phyloP scores from a whole-genome alignment of 305 asterid species.

The Fraxinus dipetala region DNA sequence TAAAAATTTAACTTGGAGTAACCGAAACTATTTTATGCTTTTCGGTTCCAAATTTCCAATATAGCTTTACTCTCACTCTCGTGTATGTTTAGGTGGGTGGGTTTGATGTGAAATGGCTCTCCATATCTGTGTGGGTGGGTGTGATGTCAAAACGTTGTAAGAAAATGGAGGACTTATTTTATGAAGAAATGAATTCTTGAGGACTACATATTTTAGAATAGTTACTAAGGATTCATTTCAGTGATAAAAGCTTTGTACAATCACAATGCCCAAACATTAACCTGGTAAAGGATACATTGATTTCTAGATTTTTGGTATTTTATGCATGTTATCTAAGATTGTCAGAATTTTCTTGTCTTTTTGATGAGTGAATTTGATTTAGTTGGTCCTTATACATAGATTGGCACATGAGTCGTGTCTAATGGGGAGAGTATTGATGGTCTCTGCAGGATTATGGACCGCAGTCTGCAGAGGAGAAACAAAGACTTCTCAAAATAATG shows the following conservation, averaged over 20 bases:
- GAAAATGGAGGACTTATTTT: background rate
- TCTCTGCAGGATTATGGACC: conserved; percentile 86
- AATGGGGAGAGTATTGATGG: conserved; percentile 31
- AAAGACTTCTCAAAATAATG: conserved; percentile 86
- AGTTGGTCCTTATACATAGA: background rate
- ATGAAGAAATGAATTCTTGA: background rate
- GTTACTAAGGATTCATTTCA: background rate
- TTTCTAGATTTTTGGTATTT: background rate
- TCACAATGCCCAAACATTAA: conserved; percentile 3
- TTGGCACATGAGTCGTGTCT: conserved; percentile 24
- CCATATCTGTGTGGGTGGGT: background rate
- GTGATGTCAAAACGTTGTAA: conserved; percentile 10
- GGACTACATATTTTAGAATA: background rate
- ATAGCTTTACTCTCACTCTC: background rate
- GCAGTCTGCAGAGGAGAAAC: conserved; percentile 94
- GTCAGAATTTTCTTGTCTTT: background rate
- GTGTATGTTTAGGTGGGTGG: background rate
- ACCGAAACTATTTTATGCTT: background rate
- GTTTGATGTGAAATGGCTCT: background rate
- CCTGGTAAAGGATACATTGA: background rate
- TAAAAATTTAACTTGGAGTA: conserved; percentile 1
- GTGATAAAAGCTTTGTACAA: background rate
- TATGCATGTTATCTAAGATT: background rate
- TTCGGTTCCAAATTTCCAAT: background rate
- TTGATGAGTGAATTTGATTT: conserved; percentile 7